phyloP scores from a whole-genome alignment of 371 early-diverging fungal species.

The Coemansia sp. region DNA sequence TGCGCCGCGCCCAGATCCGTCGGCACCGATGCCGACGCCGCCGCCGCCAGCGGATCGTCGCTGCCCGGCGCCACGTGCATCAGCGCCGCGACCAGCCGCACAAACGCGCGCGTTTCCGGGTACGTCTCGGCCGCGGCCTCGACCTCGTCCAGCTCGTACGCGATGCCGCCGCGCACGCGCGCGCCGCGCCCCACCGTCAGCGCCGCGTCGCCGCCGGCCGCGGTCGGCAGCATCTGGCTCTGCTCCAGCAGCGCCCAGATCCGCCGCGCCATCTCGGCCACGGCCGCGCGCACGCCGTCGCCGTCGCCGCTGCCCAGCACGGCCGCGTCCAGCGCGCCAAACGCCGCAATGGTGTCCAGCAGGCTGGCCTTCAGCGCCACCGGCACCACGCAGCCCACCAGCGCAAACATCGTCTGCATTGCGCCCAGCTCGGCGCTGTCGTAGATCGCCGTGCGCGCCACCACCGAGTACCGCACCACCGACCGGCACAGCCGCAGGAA shows the following conservation, averaged over 20 bases:
- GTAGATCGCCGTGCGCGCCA: conserved; percentile 62
- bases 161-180: conserved; percentile 56
- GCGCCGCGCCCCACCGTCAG: conserved; percentile 34
- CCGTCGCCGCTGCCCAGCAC: conserved; percentile 24
- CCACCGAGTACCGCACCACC: conserved; percentile 61
- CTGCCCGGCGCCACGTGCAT: conserved; percentile 55
- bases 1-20: conserved; percentile 60
- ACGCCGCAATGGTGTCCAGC: conserved; percentile 70
- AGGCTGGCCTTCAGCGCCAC: conserved; percentile 76
- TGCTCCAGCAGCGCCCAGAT: conserved; percentile 73
- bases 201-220: conserved; percentile 42
- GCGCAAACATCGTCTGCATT: conserved; percentile 65
- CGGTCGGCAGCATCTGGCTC: conserved; percentile 64
- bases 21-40: conserved; percentile 57
- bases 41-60: conserved; percentile 47
- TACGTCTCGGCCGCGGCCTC: conserved; percentile 72
- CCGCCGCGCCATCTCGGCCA: conserved; percentile 56
- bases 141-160: conserved; percentile 73
- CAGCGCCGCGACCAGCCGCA: conserved; percentile 70
- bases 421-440: conserved; percentile 61
- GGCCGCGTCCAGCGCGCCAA: conserved; percentile 55
- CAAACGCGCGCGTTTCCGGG: conserved; percentile 80
- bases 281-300: conserved; percentile 17
- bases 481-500: conserved; percentile 65
- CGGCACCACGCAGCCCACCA: conserved; percentile 67